A percentile compares a stretch with the other conserved stretches of the same genome.
phyloP scores from a whole-genome alignment of 2,329 filamentous ascomycete species.

The Pyricularia sp. region DNA sequence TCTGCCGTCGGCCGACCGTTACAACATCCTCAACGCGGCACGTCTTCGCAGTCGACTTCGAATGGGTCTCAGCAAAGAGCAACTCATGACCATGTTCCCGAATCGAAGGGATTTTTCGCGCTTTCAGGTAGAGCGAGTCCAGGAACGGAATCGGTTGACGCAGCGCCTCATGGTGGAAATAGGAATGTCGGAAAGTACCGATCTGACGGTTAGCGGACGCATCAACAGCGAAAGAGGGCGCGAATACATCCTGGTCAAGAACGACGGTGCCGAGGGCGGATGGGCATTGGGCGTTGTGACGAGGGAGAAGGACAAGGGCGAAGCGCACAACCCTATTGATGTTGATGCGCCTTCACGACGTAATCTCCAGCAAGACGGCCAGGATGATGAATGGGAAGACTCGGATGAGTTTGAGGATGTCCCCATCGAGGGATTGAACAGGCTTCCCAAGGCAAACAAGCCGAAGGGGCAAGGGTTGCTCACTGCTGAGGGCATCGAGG shows the following conservation, averaged over 20 bases:
- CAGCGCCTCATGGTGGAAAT: slow-evolving; percentile 90
- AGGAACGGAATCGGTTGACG: slow-evolving; percentile 85
- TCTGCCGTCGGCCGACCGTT: slow-evolving; percentile 76
- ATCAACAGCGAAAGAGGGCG: slow-evolving; percentile 77
- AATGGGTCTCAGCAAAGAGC: slow-evolving; percentile 95
- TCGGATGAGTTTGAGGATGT: slow-evolving; percentile 85
- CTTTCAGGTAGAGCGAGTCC: slow-evolving; percentile 91
- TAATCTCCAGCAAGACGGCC: slow-evolving; percentile 42
- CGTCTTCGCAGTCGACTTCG: slow-evolving; percentile 74
- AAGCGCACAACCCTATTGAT: slow-evolving; percentile 81
- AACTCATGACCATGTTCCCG: slow-evolving; percentile 92
- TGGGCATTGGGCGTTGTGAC: slow-evolving; percentile 93
- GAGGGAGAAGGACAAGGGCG: slow-evolving; percentile 65
- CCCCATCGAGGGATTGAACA: slow-evolving; percentile 78
- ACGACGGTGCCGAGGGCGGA: slow-evolving; percentile 85
- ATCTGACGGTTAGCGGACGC: slow-evolving; percentile 54
- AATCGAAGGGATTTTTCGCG: slow-evolving; percentile 93
- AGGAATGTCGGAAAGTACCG: slow-evolving; percentile 63
- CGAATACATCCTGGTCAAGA: slow-evolving; percentile 94
- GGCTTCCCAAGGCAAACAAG: slow-evolving; percentile 48
- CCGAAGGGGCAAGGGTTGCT: not conserved
- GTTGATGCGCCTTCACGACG: slow-evolving; percentile 56
- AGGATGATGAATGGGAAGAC: slow-evolving; percentile 55
- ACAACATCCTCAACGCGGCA: slow-evolving; percentile 95
- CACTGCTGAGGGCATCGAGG: slow-evolving; percentile 12